Conservation (phyloP, 1,284 basidiomycete species). For the Coniferiporia sulphurascens region DNA sequence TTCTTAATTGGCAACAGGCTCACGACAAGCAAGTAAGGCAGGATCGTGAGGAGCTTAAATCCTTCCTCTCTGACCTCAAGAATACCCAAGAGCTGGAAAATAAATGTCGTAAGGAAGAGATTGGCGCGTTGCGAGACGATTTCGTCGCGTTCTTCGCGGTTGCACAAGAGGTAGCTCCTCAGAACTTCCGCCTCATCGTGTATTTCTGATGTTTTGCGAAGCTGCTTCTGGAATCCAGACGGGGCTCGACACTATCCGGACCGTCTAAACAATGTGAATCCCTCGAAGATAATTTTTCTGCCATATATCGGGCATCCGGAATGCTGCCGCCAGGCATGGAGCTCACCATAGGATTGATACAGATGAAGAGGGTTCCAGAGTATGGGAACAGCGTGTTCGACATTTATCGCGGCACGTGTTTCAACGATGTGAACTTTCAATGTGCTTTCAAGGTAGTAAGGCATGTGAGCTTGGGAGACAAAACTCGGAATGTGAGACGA, state of each 20-base stretch:
- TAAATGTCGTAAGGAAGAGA: neutral
- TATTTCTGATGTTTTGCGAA: neutral
- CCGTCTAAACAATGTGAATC: neutral
- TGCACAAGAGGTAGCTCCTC: constrained; percentile 32
- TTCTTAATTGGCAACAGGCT: constrained; percentile 23
- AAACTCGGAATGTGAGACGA: constrained; percentile 31
- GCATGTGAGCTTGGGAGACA: constrained; percentile 41
- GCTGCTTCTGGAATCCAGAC: neutral
- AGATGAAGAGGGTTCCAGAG: neutral
- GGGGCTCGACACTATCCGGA: neutral
- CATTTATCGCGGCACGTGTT: constrained; percentile 48
- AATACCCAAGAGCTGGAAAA: neutral
- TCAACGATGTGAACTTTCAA: constrained; percentile 37
- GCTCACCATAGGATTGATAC: neutral
- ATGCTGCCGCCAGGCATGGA: constrained; percentile 1
- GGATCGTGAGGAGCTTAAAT: constrained; percentile 38
- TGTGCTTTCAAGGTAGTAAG: constrained; percentile 52
- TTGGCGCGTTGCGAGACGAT: neutral
- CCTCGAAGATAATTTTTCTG: neutral
- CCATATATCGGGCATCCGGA: neutral
- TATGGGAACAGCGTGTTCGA: constrained; percentile 31
- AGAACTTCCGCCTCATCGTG: neutral
- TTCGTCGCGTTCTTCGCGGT: constrained; percentile 25
- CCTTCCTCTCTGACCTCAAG: constrained; percentile 16
- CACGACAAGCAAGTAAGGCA: constrained; percentile 27